Evolutionary conservation across 306 rosid genomes (phyloP), one percentile per base, ranked within the genome.

Genomic region (cucumber (Cucumis sativus)): DNA sequence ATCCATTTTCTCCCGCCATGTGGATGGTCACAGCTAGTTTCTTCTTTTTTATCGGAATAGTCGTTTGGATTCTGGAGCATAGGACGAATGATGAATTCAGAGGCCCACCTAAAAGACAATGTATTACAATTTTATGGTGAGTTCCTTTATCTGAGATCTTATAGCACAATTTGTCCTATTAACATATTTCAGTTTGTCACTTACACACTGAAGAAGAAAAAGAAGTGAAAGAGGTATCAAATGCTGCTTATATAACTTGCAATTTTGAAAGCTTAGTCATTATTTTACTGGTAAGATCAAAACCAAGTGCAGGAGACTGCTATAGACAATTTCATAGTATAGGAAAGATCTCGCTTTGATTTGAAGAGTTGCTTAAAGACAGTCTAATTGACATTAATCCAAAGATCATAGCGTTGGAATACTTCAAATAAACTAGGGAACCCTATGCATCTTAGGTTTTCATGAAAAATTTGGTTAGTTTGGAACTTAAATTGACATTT

Each of bases 41-140:
- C 87, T 92, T 96, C 84, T 72, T 96, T 82, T 69, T 92, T 79
- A 58, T 96, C 20, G 99, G 98, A 70, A 75, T 89, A 74, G 96
- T 96, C 73, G 90, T 96, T 57, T 96, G 98, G 98, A 85, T 84
- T 82, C 82, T 96, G 84, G 99, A 96, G 88, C 98, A 96, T 85
- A 86, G 97, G 74, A 86, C 87, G 40, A 96, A 96, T 64, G 96
- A 89, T 62, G 99, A 96, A 78, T 96, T 96, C 88, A 87, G 97
- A 80, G 99, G 99, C 78, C 82, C 98, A 49, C 99, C 98, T 14
- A 87, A 74, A 81, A 82, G 79, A 77, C 99, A 92, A 87, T 35
- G 91, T 45, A 85, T 92, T 71, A 96, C 99, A 80, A 85, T 96
- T 84, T 69, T 96, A 78, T 96, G 99, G 99, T 96, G 78, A 85